These are phyloP conservation scores for Ustilago trichophora DNA, from an alignment of 1,284 basidiomycete genomes.

Conservation along the genomic window DNA sequence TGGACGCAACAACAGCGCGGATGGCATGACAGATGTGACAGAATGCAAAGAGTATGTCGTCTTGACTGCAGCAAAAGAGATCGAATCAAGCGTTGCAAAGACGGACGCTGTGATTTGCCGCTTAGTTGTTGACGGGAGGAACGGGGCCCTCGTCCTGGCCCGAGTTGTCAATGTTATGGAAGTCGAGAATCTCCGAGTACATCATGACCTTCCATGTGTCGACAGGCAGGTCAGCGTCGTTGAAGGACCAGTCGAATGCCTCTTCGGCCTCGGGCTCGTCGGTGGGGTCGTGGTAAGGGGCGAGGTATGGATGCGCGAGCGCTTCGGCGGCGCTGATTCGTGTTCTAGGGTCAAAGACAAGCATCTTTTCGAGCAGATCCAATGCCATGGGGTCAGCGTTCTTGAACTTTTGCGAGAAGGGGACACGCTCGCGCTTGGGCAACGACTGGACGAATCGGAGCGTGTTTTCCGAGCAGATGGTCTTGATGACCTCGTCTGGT, in stretches of 20 bases:
- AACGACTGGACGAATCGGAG: constrained; percentile 98
- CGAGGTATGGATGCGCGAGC: constrained; percentile 92
- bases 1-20: not conserved
- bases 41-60: not conserved
- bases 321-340: constrained; percentile 92
- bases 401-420: constrained; percentile 91
- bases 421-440: constrained; percentile 93
- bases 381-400: constrained; percentile 92
- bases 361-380: constrained; percentile 97
- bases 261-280: constrained; percentile 95
- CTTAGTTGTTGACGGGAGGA: constrained; percentile 40
- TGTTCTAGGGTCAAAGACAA: constrained; percentile 96
- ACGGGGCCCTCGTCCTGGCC: constrained; percentile 55
- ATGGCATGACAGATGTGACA: not conserved
- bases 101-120: not conserved
- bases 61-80: not conserved
- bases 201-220: constrained; percentile 95
- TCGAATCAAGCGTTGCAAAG: not conserved
- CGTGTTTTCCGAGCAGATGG: constrained; percentile 97
- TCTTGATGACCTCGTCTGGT: constrained; percentile 98
- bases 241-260: constrained; percentile 99
- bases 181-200: constrained; percentile 69
- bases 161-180: constrained; percentile 66
- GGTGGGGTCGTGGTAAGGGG: constrained; percentile 97
- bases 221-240: constrained; percentile 98